These are phyloP conservation scores for Hypoxylon lienhwacheense DNA, from an alignment of 495 filamentous ascomycete genomes.

Conservation along the genomic window DNA sequence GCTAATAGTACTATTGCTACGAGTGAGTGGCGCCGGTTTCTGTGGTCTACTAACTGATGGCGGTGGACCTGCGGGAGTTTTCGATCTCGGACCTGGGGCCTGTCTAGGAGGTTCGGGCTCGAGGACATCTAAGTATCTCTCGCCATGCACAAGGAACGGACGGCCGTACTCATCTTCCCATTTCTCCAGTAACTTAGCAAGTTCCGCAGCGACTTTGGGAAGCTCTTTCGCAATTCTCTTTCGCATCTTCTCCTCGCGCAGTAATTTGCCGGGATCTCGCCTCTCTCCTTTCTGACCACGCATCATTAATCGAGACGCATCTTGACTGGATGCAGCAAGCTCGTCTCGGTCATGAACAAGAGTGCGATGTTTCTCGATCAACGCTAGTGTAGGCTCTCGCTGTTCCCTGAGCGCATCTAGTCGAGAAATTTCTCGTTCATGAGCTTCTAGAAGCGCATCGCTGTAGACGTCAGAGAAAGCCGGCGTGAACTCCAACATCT, in stretches of 20 bases:
- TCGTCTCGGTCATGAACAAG: constrained; percentile 88
- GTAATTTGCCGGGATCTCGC: constrained; percentile 89
- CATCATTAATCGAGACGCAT: constrained; percentile 88
- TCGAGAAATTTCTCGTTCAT: constrained; percentile 84
- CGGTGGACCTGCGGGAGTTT: constrained; percentile 71
- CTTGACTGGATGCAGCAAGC: constrained; percentile 82
- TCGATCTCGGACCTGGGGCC: constrained; percentile 69
- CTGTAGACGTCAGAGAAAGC: constrained; percentile 88
- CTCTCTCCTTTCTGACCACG: constrained; percentile 86
- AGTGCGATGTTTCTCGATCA: constrained; percentile 81
- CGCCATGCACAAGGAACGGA: constrained; percentile 88
- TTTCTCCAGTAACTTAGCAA: constrained; percentile 75
- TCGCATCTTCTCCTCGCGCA: constrained; percentile 97
- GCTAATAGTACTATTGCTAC: constrained; percentile 43
- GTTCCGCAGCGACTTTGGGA: constrained; percentile 82
- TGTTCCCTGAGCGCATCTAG: constrained; percentile 84
- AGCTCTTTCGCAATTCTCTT: constrained; percentile 95
- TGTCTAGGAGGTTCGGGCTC: constrained; percentile 63
- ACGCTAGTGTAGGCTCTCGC: constrained; percentile 75
- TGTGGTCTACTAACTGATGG: constrained; percentile 49
- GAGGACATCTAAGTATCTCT: constrained; percentile 81
- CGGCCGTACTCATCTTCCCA: constrained; percentile 95
- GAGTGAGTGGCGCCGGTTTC: constrained; percentile 46
- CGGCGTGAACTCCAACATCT: constrained; percentile 96
- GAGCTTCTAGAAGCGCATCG: constrained; percentile 83